Evolutionary conservation across 331 rosid genomes (phyloP).

Genomic region (Telfairia occidentalis): DNA sequence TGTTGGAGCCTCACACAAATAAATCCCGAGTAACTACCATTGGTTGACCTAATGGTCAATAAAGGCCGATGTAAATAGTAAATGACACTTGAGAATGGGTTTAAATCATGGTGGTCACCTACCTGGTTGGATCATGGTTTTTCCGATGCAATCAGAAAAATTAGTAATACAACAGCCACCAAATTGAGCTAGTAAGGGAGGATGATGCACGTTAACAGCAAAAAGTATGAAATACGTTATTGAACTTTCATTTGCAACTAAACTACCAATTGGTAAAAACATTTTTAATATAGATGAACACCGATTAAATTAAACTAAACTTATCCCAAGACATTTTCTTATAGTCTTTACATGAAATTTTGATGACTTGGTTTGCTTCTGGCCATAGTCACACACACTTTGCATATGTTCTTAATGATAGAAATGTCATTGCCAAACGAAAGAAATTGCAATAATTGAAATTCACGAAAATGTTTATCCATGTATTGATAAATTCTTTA

Average conservation of each 20-base stretch:
- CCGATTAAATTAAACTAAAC: neutral
- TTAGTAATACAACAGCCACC: neutral
- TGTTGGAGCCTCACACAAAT: neutral
- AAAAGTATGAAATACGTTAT: neutral
- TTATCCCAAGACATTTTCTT: neutral
- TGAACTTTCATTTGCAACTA: constrained; percentile 1
- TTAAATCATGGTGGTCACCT: too few species aligned
- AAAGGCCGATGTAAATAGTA: too few species aligned
- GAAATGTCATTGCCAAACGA: neutral
- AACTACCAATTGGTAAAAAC: neutral
- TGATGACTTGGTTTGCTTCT: constrained; percentile 3
- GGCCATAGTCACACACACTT: neutral
- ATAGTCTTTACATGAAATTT: neutral
- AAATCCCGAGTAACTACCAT: too few species aligned
- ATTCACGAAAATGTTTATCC: neutral
- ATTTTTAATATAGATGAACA: neutral
- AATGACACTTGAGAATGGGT: neutral
- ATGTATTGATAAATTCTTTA: neutral
- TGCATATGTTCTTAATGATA: neutral
- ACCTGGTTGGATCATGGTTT: neutral
- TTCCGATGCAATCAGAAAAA: neutral
- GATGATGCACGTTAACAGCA: neutral
- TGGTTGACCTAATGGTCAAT: too few species aligned
- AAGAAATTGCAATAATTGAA: neutral
- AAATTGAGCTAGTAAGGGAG: neutral